Base-by-base conservation (phyloP, 495 filamentous ascomycete genomes). In the Aspergillus steynii region DNA sequence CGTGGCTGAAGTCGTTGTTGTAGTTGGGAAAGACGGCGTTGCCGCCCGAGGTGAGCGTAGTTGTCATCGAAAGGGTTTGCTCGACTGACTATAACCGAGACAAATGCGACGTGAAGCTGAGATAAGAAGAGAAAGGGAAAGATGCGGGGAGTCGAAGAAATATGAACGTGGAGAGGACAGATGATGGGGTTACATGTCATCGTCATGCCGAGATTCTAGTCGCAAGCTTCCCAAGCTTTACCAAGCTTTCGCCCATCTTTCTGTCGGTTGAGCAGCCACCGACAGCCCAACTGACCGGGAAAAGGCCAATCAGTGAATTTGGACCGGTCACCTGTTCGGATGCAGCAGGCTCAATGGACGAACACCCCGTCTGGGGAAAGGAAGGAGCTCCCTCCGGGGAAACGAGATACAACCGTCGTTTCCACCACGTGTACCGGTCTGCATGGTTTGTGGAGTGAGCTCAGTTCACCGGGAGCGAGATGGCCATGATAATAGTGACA, bases 1-100 rank as follows among this genome's bases (percentile, higher is more conserved):
- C 82, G 67, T 90, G 83, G 46, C 82, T 69, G 37, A 77, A 70
- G 29, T 77, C 68, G 58, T 82, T 84, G 72, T 82, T 77, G 73
- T 84, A 89, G 72, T 89, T 90, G 71, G 87, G 84, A 75, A 89
- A 89, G 48, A 86, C 87, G 61, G 80, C 75, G 67, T 89, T 88
- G 54, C 87, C 86, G 45, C 86, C 86, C 1, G 79, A 58, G 2
- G 37, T 42, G 37, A 42, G 37, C 1, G 37, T 42, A 1, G 14
- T 12, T 8, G 37, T 12, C 37, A 42, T 42, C 1, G 3, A 15
- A 14, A 31, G 29, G 37, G 1, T 42, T 31, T 4, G 7, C 14
- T 14, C 14, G 37, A 42, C 14, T 3, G 12, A 2, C 1, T 14
- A 2, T 42, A 1, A 14, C 9, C 37, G 10, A 10, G 37, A 15